Base-by-base conservation (phyloP, 345 rosid species). In the Melaleuca alternifolia region DNA sequence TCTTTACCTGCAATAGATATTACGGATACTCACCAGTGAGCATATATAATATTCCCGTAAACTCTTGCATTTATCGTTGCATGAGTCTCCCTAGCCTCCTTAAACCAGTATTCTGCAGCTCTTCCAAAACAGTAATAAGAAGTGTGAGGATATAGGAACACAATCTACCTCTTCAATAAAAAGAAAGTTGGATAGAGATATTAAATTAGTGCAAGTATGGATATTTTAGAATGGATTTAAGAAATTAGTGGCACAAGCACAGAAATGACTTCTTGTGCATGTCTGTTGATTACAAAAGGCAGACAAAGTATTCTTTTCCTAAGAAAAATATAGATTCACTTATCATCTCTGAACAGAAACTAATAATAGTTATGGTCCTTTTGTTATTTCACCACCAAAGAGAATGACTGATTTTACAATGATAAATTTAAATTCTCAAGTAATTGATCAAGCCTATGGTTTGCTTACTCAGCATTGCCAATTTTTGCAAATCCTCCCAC, bases 81-180 rank as follows among this genome's bases (percentile, higher is more conserved):
- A 90, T 91, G 94, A 87, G 83, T 93, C 90, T 87, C 92, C 87
- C 90, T 96, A 54, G 99, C 99, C 90, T 97, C 95, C 90, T 88
- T 89, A 88, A 96, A 97, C 98, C 98, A 97, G 85, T 87, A 88
- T 88, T 94, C 99, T 94, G 99, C 99, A 95, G 96, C 99, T 92
- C 99, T 97, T 95, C 95, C 94, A 88, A 85, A 92, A 82, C 81
- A 88, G 48, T 9, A 71, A 85, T n/a, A 90, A 87, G 90, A 85
- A 83, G 81, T 82, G 90, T 96, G 89, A 95, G 93, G 87, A 48
- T 30, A 76, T 6, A 57, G 30, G 48, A 65, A 41, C 33, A 51
- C 77, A 51, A 71, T 71, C 33, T 33, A 71, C 79, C 79, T 71
- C 24, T 71, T 71, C 79, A 71, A 71, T 16, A 18, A 71, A 65